phyloP scores from a whole-genome alignment of 805 yeast species.

The Myxozyma neglecta region DNA sequence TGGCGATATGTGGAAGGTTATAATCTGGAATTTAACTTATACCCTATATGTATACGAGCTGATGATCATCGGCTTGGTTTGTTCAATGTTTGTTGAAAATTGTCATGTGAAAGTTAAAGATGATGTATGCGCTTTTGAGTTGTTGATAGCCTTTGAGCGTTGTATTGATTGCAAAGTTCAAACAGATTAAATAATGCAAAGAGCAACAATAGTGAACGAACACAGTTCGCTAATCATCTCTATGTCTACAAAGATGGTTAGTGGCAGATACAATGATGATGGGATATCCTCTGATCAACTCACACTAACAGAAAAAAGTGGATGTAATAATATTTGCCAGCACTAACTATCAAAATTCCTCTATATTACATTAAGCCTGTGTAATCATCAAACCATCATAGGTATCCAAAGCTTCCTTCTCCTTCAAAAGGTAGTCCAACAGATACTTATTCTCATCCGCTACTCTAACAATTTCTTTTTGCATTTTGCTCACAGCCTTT shows the following conservation, averaged over 20 bases:
- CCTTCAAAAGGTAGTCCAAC: constrained; percentile 15
- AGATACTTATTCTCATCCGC: constrained; percentile 26
- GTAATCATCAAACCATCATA: constrained; percentile 1
- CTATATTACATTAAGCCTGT: not conserved
- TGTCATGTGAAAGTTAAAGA: too few relatives aligned
- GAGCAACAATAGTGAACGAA: too few relatives aligned
- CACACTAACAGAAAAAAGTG: not conserved
- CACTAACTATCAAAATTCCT: not conserved
- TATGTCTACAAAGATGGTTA: not conserved
- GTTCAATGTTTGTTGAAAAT: too few relatives aligned
- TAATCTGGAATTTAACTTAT: too few relatives aligned
- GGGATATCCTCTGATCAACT: not conserved
- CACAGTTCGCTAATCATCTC: too few relatives aligned
- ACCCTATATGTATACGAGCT: too few relatives aligned
- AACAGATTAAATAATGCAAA: too few relatives aligned
- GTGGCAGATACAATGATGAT: not conserved
- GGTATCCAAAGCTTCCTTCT: not conserved
- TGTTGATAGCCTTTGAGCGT: too few relatives aligned
- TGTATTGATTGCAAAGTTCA: too few relatives aligned
- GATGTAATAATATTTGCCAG: not conserved
- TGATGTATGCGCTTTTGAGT: too few relatives aligned
- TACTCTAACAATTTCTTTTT: constrained; percentile 18
- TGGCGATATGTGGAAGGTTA: too few relatives aligned
- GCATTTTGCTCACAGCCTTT: constrained; percentile 13
- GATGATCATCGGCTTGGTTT: too few relatives aligned